These are phyloP conservation scores for Castanea crenata DNA, from an alignment of 306 rosid genomes.

Conservation along the genomic window DNA sequence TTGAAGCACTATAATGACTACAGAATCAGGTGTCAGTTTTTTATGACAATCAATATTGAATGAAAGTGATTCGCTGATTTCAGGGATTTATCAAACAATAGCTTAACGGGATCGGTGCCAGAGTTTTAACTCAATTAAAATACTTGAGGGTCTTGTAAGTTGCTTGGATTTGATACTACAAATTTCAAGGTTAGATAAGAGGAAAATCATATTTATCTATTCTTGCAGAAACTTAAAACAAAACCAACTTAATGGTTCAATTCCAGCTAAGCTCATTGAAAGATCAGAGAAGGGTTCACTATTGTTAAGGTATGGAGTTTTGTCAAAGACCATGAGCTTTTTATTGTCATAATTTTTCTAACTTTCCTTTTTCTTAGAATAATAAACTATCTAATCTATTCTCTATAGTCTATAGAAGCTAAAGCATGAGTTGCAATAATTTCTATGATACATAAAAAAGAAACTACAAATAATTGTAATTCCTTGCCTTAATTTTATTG, in stretches of 20 bases:
- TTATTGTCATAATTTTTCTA: too few species aligned
- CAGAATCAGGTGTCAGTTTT: too few species aligned
- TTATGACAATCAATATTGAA: background rate
- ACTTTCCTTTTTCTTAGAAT: too few species aligned
- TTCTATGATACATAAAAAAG: too few species aligned
- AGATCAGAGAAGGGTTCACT: constrained; percentile 33
- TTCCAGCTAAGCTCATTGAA: constrained; percentile 43
- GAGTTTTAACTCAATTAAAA: constrained; percentile 31
- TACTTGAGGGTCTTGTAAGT: constrained; percentile 42
- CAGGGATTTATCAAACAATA: constrained; percentile 63
- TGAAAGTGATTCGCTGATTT: constrained; percentile 17
- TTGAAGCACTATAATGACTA: background rate
- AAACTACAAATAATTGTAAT: too few species aligned
- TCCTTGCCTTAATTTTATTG: too few species aligned
- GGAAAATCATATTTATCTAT: constrained; percentile 6
- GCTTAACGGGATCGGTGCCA: constrained; percentile 43
- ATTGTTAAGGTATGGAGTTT: constrained; percentile 40
- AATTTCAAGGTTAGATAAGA: background rate
- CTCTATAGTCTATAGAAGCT: too few species aligned
- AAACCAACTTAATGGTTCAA: constrained; percentile 38
- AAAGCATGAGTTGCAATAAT: too few species aligned
- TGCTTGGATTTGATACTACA: background rate
- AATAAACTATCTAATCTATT: too few species aligned
- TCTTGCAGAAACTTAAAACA: constrained; percentile 46
- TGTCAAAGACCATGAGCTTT: background rate